phyloP scores from a whole-genome alignment of 805 yeast species.

The Myxozyma neotropica region DNA sequence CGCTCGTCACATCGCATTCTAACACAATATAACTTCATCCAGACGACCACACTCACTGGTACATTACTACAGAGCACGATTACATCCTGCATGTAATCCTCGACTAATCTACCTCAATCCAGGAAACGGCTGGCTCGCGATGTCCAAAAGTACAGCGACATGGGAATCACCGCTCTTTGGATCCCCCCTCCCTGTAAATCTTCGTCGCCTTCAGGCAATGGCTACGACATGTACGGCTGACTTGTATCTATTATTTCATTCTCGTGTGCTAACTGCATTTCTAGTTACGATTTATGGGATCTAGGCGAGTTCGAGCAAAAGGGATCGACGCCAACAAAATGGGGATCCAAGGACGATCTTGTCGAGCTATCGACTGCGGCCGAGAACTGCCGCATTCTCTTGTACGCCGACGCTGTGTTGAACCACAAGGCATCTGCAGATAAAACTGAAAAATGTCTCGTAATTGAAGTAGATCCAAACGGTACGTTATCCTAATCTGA shows the following conservation, averaged over 20 bases:
- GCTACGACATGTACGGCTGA: conserved; percentile 31
- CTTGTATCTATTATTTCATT: neutral
- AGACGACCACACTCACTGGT: conserved; percentile 33
- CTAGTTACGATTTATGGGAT: conserved; percentile 32
- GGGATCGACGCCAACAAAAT: conserved; percentile 27
- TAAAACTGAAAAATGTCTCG: conserved; percentile 22
- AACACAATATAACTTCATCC: too few species aligned
- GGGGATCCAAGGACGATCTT: conserved; percentile 31
- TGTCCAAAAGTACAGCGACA: conserved; percentile 16
- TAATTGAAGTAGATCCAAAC: conserved; percentile 27
- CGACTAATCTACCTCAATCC: neutral
- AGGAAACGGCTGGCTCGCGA: conserved; percentile 22
- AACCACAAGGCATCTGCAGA: conserved; percentile 34
- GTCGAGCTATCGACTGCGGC: conserved; percentile 15
- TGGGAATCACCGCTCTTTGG: conserved; percentile 31
- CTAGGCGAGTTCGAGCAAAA: conserved; percentile 34
- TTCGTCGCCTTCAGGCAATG: conserved; percentile 29
- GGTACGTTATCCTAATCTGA: neutral
- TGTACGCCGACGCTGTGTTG: conserved; percentile 29
- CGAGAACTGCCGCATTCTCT: conserved; percentile 5
- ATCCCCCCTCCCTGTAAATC: conserved; percentile 33
- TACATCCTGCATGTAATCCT: neutral
- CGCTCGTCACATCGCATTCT: too few species aligned
- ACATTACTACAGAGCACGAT: neutral
- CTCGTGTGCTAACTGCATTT: neutral